phyloP scores from a whole-genome alignment of 1,139 yeast genomes.

The Pichia sorboxylosa region DNA sequence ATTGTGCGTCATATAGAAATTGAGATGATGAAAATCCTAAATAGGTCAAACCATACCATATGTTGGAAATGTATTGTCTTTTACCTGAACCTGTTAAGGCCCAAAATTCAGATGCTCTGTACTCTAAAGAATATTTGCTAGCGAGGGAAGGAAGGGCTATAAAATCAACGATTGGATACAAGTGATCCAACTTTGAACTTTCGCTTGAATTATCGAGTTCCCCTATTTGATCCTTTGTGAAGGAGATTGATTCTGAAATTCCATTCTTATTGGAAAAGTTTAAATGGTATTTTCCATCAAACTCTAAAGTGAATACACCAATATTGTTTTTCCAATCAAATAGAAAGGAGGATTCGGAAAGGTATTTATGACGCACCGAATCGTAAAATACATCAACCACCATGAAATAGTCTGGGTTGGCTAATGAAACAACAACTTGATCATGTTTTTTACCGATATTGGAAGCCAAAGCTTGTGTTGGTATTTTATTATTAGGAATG shows the following conservation, averaged over 20 bases:
- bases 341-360: slow-evolving; percentile 11
- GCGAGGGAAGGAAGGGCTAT: neutral
- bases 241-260: slow-evolving; percentile 9
- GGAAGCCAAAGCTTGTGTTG: neutral
- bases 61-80: slow-evolving; percentile 17
- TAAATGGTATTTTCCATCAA: neutral
- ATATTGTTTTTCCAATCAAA: slow-evolving; percentile 8
- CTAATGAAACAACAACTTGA: slow-evolving; percentile 19
- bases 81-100: slow-evolving; percentile 17
- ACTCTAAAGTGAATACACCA: neutral
- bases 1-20: neutral
- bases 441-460: slow-evolving; percentile 12
- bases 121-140: neutral
- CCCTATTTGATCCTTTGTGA: neutral
- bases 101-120: slow-evolving; percentile 18
- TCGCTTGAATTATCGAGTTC: too few species aligned
- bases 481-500: slow-evolving; percentile 14
- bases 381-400: slow-evolving; percentile 18
- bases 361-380: slow-evolving; percentile 10
- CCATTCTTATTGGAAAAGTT: slow-evolving; percentile 18
- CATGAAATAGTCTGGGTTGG: slow-evolving; percentile 12
- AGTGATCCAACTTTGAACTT: neutral
- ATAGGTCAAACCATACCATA: slow-evolving; percentile 3
- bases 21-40: neutral
- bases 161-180: neutral